These are phyloP conservation scores for Cryptococcus sp. DNA, from an alignment of 1,284 basidiomycete genomes.

Conservation along the genomic window DNA sequence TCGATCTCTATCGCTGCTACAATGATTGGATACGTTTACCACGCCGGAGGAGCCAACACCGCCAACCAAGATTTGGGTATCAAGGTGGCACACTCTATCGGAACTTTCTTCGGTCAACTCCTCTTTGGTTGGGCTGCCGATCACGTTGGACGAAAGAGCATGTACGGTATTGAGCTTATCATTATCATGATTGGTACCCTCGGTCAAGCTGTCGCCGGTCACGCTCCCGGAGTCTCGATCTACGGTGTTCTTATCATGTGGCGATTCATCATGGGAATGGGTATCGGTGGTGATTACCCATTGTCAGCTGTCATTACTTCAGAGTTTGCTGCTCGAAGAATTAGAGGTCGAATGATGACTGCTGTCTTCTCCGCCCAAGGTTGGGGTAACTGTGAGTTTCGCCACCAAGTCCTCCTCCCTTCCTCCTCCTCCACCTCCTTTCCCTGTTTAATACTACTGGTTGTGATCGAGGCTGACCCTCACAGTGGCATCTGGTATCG, in stretches of 20 bases:
- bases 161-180: constrained; percentile 51
- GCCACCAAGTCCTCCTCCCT: no score
- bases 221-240: constrained; percentile 59
- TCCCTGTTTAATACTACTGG: not conserved
- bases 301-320: constrained; percentile 53
- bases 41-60: constrained; percentile 47
- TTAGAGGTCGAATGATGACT: constrained; percentile 55
- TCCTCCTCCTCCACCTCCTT: no score
- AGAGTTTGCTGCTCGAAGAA: constrained; percentile 70
- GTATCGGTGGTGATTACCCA: constrained; percentile 57
- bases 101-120: constrained; percentile 51
- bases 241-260: constrained; percentile 68
- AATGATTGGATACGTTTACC: constrained; percentile 75
- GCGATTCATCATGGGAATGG: constrained; percentile 52
- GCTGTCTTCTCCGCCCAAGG: constrained; percentile 53
- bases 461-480: not conserved
- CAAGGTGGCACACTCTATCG: constrained; percentile 59
- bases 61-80: constrained; percentile 62
- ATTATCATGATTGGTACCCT: constrained; percentile 46
- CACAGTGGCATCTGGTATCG: constrained; percentile 55
- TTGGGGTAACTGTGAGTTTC: constrained; percentile 49
- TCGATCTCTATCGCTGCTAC: constrained; percentile 64
- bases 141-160: constrained; percentile 48
- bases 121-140: constrained; percentile 51
- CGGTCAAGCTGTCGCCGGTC: constrained; percentile 55